Evolutionary conservation across 2,329 filamentous ascomycete species (phyloP), one percentile per base, ranked within the genome.

Genomic region (Corniculantispora saksenae): DNA sequence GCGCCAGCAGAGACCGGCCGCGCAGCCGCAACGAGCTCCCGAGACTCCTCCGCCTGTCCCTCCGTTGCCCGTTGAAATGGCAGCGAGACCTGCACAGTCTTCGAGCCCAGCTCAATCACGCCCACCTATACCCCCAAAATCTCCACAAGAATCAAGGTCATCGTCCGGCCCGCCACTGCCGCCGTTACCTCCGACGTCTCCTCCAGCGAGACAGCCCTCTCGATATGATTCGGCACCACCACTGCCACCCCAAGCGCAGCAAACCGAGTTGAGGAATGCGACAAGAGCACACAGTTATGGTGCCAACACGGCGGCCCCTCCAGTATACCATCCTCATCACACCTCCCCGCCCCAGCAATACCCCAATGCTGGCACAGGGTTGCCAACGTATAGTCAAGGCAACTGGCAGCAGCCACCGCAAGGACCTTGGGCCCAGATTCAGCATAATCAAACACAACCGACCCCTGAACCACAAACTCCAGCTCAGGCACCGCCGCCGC

Each of bases 41-140:
- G 79, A 73, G 32, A 79, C 82, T 65, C 87, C 89, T 57, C 90
- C 91, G 38, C 88, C 89, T 15, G 77, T 91, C n/a, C 91, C 91
- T 66, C 91, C 91, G 62, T 81, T 91, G 21, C 91, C 91, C 10
- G 86, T 87, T 29, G 89, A 90, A 71, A 80, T 90, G 66, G 79
- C 81, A 54, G 77, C 81, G 62, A 77, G 76, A 32, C 77, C 80
- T n/a, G 69, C 73, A 3, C 74, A 71, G 35, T 76, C 73, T 51
- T 79, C 71, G 8, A 71, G 68, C 56, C 75, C 76, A 53, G 69
- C 72, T 8, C 76, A 76, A 12, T 80, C 82, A 3, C 40, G 61
- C 10, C 84, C 83, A 0, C 81, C 81, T 5, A 83, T 83, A 1
- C 84, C 88, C 0, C 87, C 86, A 1, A 89, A 89, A 76, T 72